Evolutionary conservation across 495 filamentous ascomycete species (phyloP).

Genomic region (Beverwykella pulmonaria): DNA sequence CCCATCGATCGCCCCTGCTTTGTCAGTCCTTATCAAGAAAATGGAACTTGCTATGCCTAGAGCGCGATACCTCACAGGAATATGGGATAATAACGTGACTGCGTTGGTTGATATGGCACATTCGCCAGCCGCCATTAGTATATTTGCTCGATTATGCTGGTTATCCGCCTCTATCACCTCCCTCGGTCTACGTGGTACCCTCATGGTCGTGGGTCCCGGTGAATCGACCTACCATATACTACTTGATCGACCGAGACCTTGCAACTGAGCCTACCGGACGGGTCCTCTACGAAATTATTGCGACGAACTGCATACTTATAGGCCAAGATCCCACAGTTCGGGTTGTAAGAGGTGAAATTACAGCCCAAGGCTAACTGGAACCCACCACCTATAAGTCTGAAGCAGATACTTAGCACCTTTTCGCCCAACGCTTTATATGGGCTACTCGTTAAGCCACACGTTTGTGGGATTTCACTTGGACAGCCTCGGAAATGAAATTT

Average conservation of each 20-base stretch:
- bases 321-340: neutral
- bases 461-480: neutral
- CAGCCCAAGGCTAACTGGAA: neutral
- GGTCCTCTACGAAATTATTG: constrained; percentile 1
- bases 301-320: neutral
- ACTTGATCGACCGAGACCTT: too few species aligned
- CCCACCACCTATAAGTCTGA: neutral
- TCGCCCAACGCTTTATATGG: neutral
- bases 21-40: constrained; percentile 14
- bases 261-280: too few species aligned
- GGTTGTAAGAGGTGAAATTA: neutral
- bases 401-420: too few species aligned
- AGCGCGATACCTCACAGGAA: constrained; percentile 4
- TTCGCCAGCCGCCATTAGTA: neutral
- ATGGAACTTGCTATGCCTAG: neutral
- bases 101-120: neutral
- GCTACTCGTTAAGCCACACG: neutral
- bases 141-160: too few species aligned
- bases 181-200: too few species aligned
- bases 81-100: constrained; percentile 9
- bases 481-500: neutral
- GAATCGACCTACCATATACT: too few species aligned
- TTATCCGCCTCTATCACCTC: too few species aligned
- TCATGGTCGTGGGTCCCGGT: too few species aligned
- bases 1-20: constrained; percentile 10